A percentile compares a stretch with the other conserved stretches of the same genome.
Conservation (phyloP, 495 filamentous ascomycete genomes). For the Hyaloscypha variabilis region DNA sequence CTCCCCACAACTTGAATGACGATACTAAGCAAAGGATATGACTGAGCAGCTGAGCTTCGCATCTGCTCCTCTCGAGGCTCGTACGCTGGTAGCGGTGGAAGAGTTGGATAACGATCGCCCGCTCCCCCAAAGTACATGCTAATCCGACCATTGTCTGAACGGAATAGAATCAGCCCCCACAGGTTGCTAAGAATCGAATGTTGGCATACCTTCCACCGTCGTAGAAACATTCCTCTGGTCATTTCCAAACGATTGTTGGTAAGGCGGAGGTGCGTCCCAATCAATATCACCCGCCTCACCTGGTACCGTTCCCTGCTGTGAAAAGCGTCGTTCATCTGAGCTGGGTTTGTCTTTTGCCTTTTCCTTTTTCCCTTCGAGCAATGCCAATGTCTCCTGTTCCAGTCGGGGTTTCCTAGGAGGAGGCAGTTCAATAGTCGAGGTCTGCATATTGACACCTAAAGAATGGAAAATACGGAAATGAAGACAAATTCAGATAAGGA, state of each 20-base stretch:
- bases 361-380: not conserved
- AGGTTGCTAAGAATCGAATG: too few species aligned
- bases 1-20: constrained; percentile 31
- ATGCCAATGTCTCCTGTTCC: not conserved
- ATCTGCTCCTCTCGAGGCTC: not conserved
- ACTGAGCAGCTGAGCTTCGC: not conserved
- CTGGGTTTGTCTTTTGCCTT: not conserved
- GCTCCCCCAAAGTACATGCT: constrained; percentile 4
- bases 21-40: constrained; percentile 20
- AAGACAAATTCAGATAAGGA: not conserved
- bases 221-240: constrained; percentile 13
- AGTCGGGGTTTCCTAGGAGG: not conserved
- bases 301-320: not conserved
- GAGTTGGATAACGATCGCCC: not conserved
- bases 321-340: not conserved
- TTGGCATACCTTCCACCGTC: not conserved
- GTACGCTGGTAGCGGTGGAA: not conserved
- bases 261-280: constrained; percentile 17
- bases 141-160: constrained; percentile 9
- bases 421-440: not conserved
- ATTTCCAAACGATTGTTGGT: constrained; percentile 14
- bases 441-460: not conserved
- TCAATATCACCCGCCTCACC: constrained; percentile 7
- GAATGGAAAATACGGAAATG: not conserved
- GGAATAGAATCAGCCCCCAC: not conserved